Evolutionary conservation across 2,329 filamentous ascomycete species (phyloP), one percentile per base, ranked within the genome.

Genomic region (Penicillium brevicompactum): DNA sequence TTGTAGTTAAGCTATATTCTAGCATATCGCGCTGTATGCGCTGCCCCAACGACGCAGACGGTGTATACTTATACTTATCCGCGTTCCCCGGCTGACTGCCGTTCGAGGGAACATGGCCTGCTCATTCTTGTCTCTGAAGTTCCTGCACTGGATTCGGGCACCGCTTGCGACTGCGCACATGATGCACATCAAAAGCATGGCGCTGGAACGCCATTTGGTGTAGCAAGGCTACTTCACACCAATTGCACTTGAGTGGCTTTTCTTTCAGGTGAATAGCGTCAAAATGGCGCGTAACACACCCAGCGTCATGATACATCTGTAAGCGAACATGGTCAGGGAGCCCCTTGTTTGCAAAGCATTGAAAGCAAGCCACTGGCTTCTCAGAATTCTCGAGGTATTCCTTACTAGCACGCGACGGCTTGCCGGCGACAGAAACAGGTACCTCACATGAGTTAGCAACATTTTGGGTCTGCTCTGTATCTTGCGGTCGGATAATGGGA

Each of bases 241-340:
- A 59, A 21, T 53, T 55, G 27, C 11, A 32, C 10, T 32, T 32
- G 31, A 32, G 31, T 40, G 50, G 54, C 18, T 50, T n/a, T 59
- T 60, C 56, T 34, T 59, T 53, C 0, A 62, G 49, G 50, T 62
- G 54, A 55, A 56, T 57, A 48, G 58, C 51, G 41, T 60, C 52
- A 51, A 62, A 59, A 44, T 62, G 46, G 32, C 60, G 58, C 38
- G 58, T 62, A 49, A 62, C 49, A 59, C 49, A 62, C 30, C 58
- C 51, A 21, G 58, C 16, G 24, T 60, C 31, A 54, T 60, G 37
- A 50, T 50, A 62, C 47, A 56, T 62, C 52, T 56, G 27, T 37
- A 50, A 62, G 49, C 58, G 53, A 57, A 59, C 34, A 18, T 49
- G n/a, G 22, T 60, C 52, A 16, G 56, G 56, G 21, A 53, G 46